These are phyloP conservation scores for Microdochium bolleyi DNA, from an alignment of 2,329 filamentous ascomycete genomes.

Conservation along the genomic window DNA sequence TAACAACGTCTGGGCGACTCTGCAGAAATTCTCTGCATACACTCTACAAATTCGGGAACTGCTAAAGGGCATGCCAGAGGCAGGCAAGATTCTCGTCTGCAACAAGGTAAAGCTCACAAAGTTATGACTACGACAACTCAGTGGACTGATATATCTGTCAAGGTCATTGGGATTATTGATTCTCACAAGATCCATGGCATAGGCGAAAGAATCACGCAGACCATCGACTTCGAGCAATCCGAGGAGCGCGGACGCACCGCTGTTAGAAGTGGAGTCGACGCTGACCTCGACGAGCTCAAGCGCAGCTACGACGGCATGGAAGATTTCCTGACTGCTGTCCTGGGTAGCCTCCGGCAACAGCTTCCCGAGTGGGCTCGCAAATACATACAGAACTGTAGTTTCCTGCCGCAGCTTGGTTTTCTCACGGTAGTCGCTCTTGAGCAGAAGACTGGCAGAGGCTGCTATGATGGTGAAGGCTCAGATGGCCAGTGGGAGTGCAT, in stretches of 20 bases:
- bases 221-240: conserved; percentile 74
- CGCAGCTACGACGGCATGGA: conserved; percentile 71
- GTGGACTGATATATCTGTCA: conserved; percentile 3
- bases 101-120: conserved; percentile 34
- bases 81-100: conserved; percentile 41
- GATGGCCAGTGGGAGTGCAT: conserved; percentile 65
- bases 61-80: conserved; percentile 48
- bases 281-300: conserved; percentile 70
- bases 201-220: conserved; percentile 63
- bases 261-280: conserved; percentile 64
- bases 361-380: conserved; percentile 51
- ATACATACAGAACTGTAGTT: conserved; percentile 67
- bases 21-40: conserved; percentile 64
- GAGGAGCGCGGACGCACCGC: conserved; percentile 63
- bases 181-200: conserved; percentile 52
- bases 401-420: conserved; percentile 88
- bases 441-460: conserved; percentile 44
- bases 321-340: conserved; percentile 61
- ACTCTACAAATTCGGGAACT: conserved; percentile 61
- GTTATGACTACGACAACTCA: neutral
- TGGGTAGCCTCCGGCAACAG: conserved; percentile 50
- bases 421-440: conserved; percentile 67
- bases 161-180: conserved; percentile 55
- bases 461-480: conserved; percentile 54
- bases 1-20: conserved; percentile 64